Evolutionary conservation across 495 filamentous ascomycete genomes (phyloP), one percentile per base, ranked within the genome.

Genomic region (Pseudomonodictys pantanalensis): DNA sequence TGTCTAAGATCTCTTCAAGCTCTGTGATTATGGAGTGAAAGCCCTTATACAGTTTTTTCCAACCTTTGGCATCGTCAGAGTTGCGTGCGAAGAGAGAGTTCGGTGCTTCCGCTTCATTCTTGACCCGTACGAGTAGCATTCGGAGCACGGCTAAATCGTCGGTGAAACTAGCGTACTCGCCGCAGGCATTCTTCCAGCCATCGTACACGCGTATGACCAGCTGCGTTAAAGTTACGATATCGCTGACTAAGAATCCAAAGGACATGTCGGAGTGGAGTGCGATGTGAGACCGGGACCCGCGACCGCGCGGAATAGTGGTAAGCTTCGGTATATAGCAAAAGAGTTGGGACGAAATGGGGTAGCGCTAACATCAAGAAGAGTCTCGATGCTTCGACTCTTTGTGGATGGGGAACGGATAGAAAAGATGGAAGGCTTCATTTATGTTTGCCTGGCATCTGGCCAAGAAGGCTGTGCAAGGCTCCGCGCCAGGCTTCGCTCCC

Each of bases 141-240:
- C 24, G 39, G 24, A 55, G 39, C 12, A 46, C 25, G 33, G 23
- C 33, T 18, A 55, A 33, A 15, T 55, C 20, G 28, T 9, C 7
- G 17, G 52, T 55, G 32, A 55, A 50, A 46, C 35, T 24, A 20
- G 38, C 23, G 22, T 55, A 46, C 22, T 55, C 20, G 32, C 52
- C 39, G 33, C 52, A 55, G 23, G 52, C 52, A 26, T 55, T 46
- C 22, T 46, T 49, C 52, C 52, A 55, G 33, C 33, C 33, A 15
- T 47, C n/a, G 33, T 55, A 55, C 2, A 24, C 28, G 23, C 29
- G 18, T 12, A 18, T 46, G 6, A 33, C 47, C 18, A 46, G 17
- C 39, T 55, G 32, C 22, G 39, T 42, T 2, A 55, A 3, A 3
- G 39, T n/a, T 24, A 44, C 17, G 15, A 55, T 55, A 33, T 46